Evolutionary conservation across 2,329 filamentous ascomycete genomes (phyloP), one percentile per base, ranked within the genome.

Genomic region (Pseudogymnoascus sp.): DNA sequence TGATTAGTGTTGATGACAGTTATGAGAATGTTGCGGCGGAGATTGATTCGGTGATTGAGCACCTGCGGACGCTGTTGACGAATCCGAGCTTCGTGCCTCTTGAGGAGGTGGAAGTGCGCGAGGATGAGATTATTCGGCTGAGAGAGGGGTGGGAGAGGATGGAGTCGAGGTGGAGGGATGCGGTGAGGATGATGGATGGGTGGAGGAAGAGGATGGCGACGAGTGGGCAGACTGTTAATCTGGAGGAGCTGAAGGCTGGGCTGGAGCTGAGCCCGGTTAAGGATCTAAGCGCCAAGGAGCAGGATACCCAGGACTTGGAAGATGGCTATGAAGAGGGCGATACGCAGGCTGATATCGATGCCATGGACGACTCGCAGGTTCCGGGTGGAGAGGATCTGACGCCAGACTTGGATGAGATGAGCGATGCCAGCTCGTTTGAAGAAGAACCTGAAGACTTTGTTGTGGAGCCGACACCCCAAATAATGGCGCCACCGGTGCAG

Each of bases 51-150:
- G 87, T 96, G 8, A 81, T 98, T 66, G 86, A 90, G 36, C 92
- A 96, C 72, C 83, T 99, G 68, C 85, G 90, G 68, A 89, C 84
- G 2, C 85, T 99, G 39, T 81, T 99, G 51, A 97, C 92, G 7
- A 98, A 98, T 72, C 95, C 95, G 1, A 96, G 93, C 2, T 99
- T 98, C 74, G 95, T 97, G 13, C 90, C 93, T 0, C 85, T 98
- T 21, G 95, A 98, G 71, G 95, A 98, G 75, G 92, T 99, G 1
- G 88, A 96, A 72, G 78, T 92, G n/a, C 86, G 93, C 63, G 93
- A 99, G 68, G 89, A 96, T 65, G 93, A 97, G 74, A 98, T 99
- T 68, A 82, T 84, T 62, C 85, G 90, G 62, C 80, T 99, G 60
- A 86, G 91, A 63, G 85, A 89, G 63, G 92, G 93, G 14, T 96